Base-by-base conservation (phyloP, 331 rosid genomes). In the Saraca asoca region DNA sequence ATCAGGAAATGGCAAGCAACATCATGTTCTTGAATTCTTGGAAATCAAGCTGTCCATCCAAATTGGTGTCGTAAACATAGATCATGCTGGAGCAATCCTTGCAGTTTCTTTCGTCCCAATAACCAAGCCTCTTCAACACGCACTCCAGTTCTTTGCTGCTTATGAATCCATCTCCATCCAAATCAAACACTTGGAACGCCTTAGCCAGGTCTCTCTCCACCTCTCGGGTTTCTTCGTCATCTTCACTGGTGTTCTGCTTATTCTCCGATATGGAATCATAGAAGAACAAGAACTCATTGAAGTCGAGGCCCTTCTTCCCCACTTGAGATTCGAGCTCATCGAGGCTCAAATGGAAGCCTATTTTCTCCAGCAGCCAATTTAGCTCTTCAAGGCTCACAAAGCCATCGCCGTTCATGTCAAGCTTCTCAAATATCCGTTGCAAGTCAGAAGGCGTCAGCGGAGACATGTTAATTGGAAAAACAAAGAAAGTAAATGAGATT, bases 1-100 rank as follows among this genome's bases (percentile, higher is more conserved):
- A 69, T 79, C 68, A 84, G 6, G 83, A 65, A 57, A 20, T 74
- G 49, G 87, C 53, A 57, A 58, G 82, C 50, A 79, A 37, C 91
- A 91, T 91, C 96, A 92, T 92, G 71, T 65, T 84, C 84, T 85
- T 89, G 69, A 92, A 92, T 63, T 92, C 98, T 58, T 92, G 75
- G 45, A 89, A 89, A 83, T 92, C 96, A 75, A 92, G 95, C 17
- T 19, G 75, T 0, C 98, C 96, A 44, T 87, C 98, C 44, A 68
- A 78, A 58, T 92, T 79, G 31, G 92, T 58, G 70, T 92, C 98
- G 24, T 78, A 89, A 10, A 72, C 84, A 0, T 38, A 55, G 51
- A 89, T 92, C 98, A 92, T 92, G 38, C 13, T 44, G 9, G 50
- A 51, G 52, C 85, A 87, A 75, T 89, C 95, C 7, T 62, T 64